These are phyloP conservation scores for Termitomyces sp. DNA, from an alignment of 768 basidiomycete species.

Conservation along the genomic window DNA sequence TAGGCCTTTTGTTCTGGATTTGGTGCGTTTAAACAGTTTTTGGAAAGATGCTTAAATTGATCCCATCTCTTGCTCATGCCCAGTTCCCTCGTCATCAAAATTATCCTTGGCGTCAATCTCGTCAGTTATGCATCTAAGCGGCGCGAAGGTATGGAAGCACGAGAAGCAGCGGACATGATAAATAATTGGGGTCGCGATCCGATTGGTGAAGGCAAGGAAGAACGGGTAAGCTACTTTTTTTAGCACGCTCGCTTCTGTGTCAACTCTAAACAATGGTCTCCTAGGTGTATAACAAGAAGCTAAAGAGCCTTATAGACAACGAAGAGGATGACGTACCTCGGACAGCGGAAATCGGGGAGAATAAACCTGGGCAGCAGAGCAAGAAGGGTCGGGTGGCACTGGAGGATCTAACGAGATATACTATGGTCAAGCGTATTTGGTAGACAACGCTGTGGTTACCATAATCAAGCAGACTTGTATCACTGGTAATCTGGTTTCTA, in stretches of 20 bases:
- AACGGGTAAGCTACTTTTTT: constrained; percentile 49
- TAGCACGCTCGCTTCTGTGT: background rate
- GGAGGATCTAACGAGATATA: constrained; percentile 89
- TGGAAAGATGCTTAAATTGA: background rate
- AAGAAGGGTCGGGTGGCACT: constrained; percentile 64
- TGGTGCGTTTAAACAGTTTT: constrained; percentile 48
- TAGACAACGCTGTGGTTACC: constrained; percentile 18
- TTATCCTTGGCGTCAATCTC: constrained; percentile 87
- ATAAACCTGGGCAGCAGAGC: constrained; percentile 28
- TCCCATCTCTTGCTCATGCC: background rate
- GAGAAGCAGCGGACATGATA: constrained; percentile 65
- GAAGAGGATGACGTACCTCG: constrained; percentile 60
- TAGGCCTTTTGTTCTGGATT: constrained; percentile 72
- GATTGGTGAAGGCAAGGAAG: constrained; percentile 85
- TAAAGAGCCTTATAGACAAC: constrained; percentile 67
- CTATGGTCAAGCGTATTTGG: constrained; percentile 94
- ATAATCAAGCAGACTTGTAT: too few species aligned
- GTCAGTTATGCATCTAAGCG: constrained; percentile 78
- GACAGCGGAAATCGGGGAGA: constrained; percentile 72
- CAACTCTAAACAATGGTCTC: background rate
- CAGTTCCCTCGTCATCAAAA: constrained; percentile 81
- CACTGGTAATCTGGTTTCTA: background rate
- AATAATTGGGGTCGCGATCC: constrained; percentile 91
- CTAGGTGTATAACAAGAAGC: constrained; percentile 77
- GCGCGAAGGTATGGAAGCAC: constrained; percentile 70